phyloP scores from a whole-genome alignment of 2,329 filamentous ascomycete genomes.

The Elsinoe necatrix region DNA sequence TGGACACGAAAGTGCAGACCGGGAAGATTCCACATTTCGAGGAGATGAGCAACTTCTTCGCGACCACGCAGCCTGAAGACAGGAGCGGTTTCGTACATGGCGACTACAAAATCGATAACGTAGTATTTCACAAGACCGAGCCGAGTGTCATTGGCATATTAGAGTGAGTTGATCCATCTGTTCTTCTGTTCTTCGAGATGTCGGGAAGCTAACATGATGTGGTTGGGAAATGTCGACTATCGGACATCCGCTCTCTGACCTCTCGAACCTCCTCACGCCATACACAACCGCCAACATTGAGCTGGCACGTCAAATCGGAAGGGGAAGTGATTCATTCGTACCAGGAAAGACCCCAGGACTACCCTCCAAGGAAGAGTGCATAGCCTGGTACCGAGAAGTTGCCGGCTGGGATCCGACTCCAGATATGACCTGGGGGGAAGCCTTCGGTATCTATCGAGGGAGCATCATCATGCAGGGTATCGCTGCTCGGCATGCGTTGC shows the following conservation, averaged over 20 bases:
- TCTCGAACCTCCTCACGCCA: conserved; percentile 63
- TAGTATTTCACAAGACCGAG: conserved; percentile 74
- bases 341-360: conserved; percentile 59
- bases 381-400: conserved; percentile 58
- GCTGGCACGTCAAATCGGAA: conserved; percentile 32
- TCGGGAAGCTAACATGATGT: conserved; percentile 1
- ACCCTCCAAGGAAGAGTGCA: conserved; percentile 49
- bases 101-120: conserved; percentile 74
- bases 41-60: conserved; percentile 72
- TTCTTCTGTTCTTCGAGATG: no score
- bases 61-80: conserved; percentile 62
- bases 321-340: conserved; percentile 47
- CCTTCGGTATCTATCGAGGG: conserved; percentile 52
- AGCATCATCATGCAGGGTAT: conserved; percentile 77
- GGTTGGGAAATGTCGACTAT: conserved; percentile 95
- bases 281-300: conserved; percentile 35
- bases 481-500: conserved; percentile 70
- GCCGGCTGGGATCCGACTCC: conserved; percentile 62
- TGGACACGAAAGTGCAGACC: conserved; percentile 66
- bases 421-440: conserved; percentile 56
- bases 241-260: conserved; percentile 87
- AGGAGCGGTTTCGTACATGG: conserved; percentile 77
- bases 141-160: conserved; percentile 84
- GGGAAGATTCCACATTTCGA: conserved; percentile 77
- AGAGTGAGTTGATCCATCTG: conserved; percentile 39